These are phyloP conservation scores for Fusarium liriodendri DNA, from an alignment of 2,329 filamentous ascomycete genomes.

Conservation along the genomic window DNA sequence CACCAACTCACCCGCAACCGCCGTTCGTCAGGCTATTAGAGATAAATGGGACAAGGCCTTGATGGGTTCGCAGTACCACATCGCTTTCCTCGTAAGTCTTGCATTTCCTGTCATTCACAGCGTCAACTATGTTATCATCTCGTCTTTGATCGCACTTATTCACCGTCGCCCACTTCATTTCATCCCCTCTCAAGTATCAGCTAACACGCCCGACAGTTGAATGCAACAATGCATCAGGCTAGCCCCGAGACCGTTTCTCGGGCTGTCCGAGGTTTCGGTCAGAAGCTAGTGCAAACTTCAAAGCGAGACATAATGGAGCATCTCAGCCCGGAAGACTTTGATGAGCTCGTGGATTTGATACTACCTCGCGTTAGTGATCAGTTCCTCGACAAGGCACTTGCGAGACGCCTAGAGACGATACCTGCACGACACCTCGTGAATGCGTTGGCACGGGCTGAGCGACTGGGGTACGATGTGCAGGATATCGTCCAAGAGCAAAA, in stretches of 20 bases:
- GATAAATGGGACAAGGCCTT: slow-evolving; percentile 64
- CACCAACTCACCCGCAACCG: slow-evolving; percentile 54
- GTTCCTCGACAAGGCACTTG: slow-evolving; percentile 66
- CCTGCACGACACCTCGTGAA: slow-evolving; percentile 66
- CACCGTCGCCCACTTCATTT: not conserved
- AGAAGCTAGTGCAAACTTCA: slow-evolving; percentile 54
- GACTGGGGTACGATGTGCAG: slow-evolving; percentile 65
- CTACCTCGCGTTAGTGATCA: slow-evolving; percentile 58
- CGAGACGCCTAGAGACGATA: slow-evolving; percentile 63
- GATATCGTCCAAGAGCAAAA: slow-evolving; percentile 58
- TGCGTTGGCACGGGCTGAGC: slow-evolving; percentile 66
- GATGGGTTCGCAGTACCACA: slow-evolving; percentile 63
- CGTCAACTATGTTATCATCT: not conserved
- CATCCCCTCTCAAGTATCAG: not conserved
- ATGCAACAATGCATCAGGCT: slow-evolving; percentile 61
- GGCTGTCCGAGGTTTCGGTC: slow-evolving; percentile 59
- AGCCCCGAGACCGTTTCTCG: slow-evolving; percentile 50
- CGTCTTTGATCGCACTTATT: not conserved
- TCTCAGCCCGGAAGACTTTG: slow-evolving; percentile 55
- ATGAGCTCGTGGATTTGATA: slow-evolving; percentile 57
- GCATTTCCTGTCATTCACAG: not conserved
- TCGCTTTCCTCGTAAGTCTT: slow-evolving; percentile 62
- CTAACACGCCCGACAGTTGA: slow-evolving; percentile 56
- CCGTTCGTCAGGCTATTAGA: slow-evolving; percentile 61
- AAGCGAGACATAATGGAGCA: slow-evolving; percentile 56